A percentile compares a stretch with the other conserved stretches of the same genome.
Conservation (phyloP, 106 monocot species). For the Hemerocallis citrina region DNA sequence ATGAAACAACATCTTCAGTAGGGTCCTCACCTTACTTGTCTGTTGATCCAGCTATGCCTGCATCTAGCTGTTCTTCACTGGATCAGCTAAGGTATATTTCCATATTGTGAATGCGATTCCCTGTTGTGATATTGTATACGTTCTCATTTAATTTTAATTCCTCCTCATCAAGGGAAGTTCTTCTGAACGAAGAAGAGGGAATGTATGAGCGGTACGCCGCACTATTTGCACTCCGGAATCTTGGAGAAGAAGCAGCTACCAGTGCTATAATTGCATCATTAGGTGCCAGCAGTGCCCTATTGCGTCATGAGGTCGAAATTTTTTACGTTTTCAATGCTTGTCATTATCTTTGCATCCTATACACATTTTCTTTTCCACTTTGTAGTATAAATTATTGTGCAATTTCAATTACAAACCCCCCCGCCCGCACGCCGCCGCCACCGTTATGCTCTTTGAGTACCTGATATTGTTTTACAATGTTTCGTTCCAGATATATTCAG, state of each 20-base stretch:
- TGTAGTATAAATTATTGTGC: too few relatives aligned
- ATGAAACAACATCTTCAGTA: conserved; percentile 3
- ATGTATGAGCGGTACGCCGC: conserved; percentile 95
- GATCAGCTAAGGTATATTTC: conserved; percentile 60
- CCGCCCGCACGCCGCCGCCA: too few relatives aligned
- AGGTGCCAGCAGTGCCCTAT: conserved; percentile 71
- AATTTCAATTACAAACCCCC: too few relatives aligned
- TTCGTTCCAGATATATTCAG: too few relatives aligned
- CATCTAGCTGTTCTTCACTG: conserved; percentile 48
- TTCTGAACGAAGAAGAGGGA: conserved; percentile 71
- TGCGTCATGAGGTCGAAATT: conserved; percentile 73
- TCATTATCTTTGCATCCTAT: too few relatives aligned
- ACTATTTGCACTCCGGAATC: conserved; percentile 90
- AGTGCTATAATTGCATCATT: conserved; percentile 77
- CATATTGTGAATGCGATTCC: neutral
- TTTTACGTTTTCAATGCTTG: neutral
- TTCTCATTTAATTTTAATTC: conserved; percentile 1
- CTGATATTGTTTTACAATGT: too few relatives aligned
- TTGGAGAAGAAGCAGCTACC: conserved; percentile 51
- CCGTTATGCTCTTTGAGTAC: too few relatives aligned
- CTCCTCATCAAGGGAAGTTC: conserved; percentile 60
- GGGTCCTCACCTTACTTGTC: conserved; percentile 62
- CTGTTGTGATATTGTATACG: neutral
- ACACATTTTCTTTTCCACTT: too few relatives aligned
- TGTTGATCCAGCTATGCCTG: conserved; percentile 90